Percentiles rank a stretch among this genome's conserved stretches.
These are phyloP conservation scores for Mycena galopus DNA, from an alignment of 768 basidiomycete genomes.

Conservation along the genomic window DNA sequence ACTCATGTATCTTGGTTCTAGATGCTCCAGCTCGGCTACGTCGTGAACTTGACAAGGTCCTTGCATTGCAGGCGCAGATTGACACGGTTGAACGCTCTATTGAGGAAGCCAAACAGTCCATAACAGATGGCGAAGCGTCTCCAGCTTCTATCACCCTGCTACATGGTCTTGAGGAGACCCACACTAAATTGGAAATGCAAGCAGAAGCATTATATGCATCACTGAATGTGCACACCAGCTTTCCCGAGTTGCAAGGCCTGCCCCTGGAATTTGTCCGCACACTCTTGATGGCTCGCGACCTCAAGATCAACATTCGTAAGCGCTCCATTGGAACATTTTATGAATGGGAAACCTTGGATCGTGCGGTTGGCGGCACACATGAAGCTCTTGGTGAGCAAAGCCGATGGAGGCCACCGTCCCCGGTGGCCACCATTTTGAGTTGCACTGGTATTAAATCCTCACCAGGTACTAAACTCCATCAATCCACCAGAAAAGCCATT, in stretches of 20 bases:
- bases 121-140: slow-evolving; percentile 25
- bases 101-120: slow-evolving; percentile 10
- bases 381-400: slow-evolving; percentile 49
- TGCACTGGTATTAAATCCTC: neutral
- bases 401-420: no score
- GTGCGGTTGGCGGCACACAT: slow-evolving; percentile 46
- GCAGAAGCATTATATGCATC: slow-evolving; percentile 50
- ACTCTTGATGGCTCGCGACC: slow-evolving; percentile 50
- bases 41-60: slow-evolving; percentile 48
- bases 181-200: slow-evolving; percentile 37
- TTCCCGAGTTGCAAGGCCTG: slow-evolving; percentile 49
- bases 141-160: slow-evolving; percentile 34
- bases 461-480: slow-evolving; percentile 51
- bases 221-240: slow-evolving; percentile 48
- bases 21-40: slow-evolving; percentile 47
- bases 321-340: slow-evolving; percentile 50
- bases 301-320: slow-evolving; percentile 55
- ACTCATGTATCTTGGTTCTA: slow-evolving; percentile 15
- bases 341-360: slow-evolving; percentile 53
- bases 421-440: no score
- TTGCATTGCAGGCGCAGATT: slow-evolving; percentile 46
- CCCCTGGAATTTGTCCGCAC: slow-evolving; percentile 45
- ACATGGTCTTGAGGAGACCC: slow-evolving; percentile 37
- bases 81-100: slow-evolving; percentile 43
- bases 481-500: slow-evolving; percentile 48